Percentiles rank a stretch among this genome's conserved stretches.
These are phyloP conservation scores for Tripidium arundinaceum DNA, from an alignment of 202 grass and related monocot species.

Conservation along the genomic window DNA sequence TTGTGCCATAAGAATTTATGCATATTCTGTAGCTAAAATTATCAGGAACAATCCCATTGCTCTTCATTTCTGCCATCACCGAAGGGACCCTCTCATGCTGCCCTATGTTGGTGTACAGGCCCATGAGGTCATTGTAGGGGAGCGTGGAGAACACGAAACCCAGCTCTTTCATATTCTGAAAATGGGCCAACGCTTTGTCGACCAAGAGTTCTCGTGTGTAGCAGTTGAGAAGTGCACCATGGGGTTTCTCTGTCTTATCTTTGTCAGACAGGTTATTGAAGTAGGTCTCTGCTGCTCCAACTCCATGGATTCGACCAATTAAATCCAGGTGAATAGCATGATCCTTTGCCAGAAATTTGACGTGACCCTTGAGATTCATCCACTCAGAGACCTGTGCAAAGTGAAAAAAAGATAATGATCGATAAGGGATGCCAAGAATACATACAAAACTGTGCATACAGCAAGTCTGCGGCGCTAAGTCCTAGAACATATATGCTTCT, in stretches of 20 bases:
- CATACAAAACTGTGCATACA: background rate
- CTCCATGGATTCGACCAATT: constrained; percentile 61
- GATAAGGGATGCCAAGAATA: background rate
- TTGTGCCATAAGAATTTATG: constrained; percentile 67
- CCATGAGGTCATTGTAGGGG: constrained; percentile 86
- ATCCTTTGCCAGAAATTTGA: constrained; percentile 58
- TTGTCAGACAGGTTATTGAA: constrained; percentile 57
- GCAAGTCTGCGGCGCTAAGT: background rate
- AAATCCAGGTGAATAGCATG: constrained; percentile 85
- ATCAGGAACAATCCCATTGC: constrained; percentile 64
- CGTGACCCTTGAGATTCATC: constrained; percentile 58
- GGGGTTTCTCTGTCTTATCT: constrained; percentile 63
- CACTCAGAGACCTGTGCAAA: constrained; percentile 74
- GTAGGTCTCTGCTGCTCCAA: constrained; percentile 61
- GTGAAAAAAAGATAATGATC: background rate
- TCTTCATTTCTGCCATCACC: constrained; percentile 75
- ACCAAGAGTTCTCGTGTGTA: constrained; percentile 55
- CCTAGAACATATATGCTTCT: background rate
- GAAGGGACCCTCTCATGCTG: constrained; percentile 73
- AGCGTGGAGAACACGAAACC: constrained; percentile 51
- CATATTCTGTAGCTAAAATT: constrained; percentile 92
- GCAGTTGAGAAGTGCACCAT: constrained; percentile 79
- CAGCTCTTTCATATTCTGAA: constrained; percentile 74
- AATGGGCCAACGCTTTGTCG: constrained; percentile 68
- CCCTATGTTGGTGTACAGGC: constrained; percentile 65